Evolutionary conservation across 2,329 filamentous ascomycete genomes (phyloP), one percentile per base, ranked within the genome.

Genomic region (Fusarium sp.): DNA sequence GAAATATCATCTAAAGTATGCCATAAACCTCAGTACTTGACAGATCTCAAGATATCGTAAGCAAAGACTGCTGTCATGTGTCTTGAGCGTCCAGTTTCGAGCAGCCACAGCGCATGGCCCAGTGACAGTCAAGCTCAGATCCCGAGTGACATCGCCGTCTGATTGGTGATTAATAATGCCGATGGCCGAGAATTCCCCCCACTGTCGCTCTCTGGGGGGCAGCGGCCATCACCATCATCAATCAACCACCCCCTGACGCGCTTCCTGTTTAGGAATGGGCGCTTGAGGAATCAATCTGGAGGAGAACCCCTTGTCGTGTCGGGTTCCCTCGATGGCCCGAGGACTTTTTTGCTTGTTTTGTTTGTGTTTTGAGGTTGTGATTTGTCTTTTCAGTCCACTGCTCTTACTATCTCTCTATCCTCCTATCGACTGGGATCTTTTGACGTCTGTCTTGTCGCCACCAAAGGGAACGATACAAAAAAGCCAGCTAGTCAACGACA

Each of bases 181-280:
- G 34, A 13, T 18, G 30, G 16, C 41, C 31, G 23, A 56, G 15
- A 18, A 30, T 10, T 31, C 41, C 51, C 34, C 31, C 51, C 51
- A 43, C 51, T 43, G 27, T 7, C 51, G 12, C 31, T 34, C 31
- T 34, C 15, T 48, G 30, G 23, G 31, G 31, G 31, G 31, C 30
- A 31, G n/a, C 47, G 30, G 36, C 36, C 27, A 48, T 48, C 16
- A 65, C 46, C 56, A 52, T 44, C 50, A 44, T 46, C 31, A 53
- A 43, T 37, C 41, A 50, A 66, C n/a, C 36, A 46, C 39, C 69
- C 69, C 69, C 68, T 71, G 69, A 72, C 50, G 58, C 68, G 57
- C 69, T 71, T 60, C 69, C 69, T 50, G 16, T 70, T 71, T 57
- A 47, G 69, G 69, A 60, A 43, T 57, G 57, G 52, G 18, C 34